Base-by-base conservation (phyloP, 768 basidiomycete genomes). In the Dictyophora rubrovolvata region DNA sequence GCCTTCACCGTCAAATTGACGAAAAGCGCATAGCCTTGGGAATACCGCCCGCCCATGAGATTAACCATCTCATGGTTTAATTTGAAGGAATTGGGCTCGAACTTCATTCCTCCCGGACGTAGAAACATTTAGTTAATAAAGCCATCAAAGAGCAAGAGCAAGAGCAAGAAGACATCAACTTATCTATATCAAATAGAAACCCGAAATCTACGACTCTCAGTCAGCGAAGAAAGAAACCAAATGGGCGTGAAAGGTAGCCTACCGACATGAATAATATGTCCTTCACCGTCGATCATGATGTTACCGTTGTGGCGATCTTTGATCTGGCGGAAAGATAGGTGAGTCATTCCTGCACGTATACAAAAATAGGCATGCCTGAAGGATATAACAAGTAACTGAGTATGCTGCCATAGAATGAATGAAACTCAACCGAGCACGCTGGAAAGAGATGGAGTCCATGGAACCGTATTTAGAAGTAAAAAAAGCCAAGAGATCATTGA, bases 341-440 rank as follows among this genome's bases (percentile, higher is more conserved):
- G 7, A 23, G 17, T 17, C 37, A 16, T 9, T 49, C 21, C 14
- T 21, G 28, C 28, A 28, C 28, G 21, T 47, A 46, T 7, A 10
- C 8, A 49, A 16, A 22, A 16, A 48, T 8, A 21, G 18, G 12
- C 35, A 1, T n/a, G 51, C 57, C 71, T 99, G 96, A 48, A 98
- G 73, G 64, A 99, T 93, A 70, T 96, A 98, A 70, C 95, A 98
- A 8, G 93, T 92, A 22, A 98, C 87, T 34, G 95, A 98, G 71
- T 99, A 99, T 10, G 93, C 96, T 0, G 96, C 95, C 96, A 98
- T 99, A 1, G 93, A 95, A 69, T 96, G 94, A 59, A 99, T 91
- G 69, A 99, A 99, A 72, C 97, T 96, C 62, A 89, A 77, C 17
- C 93, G 85, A 48, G 96, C 96, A 62, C 82, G 80, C 69, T 97